Percentiles rank a stretch among this genome's conserved stretches.
Conservation (phyloP, 192 early-diverging fungal species). For the Linnemannia schmuckeri region DNA sequence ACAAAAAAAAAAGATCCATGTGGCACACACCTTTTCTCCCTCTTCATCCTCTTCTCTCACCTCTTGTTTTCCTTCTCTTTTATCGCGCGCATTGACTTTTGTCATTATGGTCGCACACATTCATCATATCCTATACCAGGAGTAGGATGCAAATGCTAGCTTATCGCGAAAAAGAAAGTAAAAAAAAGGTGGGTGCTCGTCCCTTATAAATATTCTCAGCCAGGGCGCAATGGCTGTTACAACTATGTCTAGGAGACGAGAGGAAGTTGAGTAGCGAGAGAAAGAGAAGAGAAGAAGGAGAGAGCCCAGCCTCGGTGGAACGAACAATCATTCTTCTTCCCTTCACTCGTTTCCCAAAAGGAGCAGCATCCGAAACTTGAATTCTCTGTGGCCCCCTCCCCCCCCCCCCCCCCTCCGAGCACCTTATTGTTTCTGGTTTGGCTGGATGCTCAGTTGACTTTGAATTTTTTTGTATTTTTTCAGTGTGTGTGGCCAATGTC, state of each 20-base stretch:
- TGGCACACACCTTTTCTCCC: no score
- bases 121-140: background rate
- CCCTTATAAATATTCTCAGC: no score
- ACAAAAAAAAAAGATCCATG: background rate
- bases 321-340: background rate
- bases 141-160: background rate
- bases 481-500: background rate
- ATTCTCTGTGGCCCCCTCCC: background rate
- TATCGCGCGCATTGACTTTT: background rate
- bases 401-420: background rate
- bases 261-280: background rate
- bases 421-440: background rate
- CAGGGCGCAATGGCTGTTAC: background rate
- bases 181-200: background rate
- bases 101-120: background rate
- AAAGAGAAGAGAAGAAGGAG: background rate
- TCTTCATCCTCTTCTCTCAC: no score
- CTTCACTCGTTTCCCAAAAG: slow-evolving; percentile 15
- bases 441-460: background rate
- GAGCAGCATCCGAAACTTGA: slow-evolving; percentile 29
- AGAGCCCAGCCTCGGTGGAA: background rate
- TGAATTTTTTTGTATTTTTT: background rate
- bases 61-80: background rate
- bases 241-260: background rate
- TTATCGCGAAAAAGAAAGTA: no score